Percentiles rank a stretch among this genome's conserved stretches.
These are phyloP conservation scores for Rhodofomes roseus DNA, from an alignment of 1,284 basidiomycete species.

Conservation along the genomic window DNA sequence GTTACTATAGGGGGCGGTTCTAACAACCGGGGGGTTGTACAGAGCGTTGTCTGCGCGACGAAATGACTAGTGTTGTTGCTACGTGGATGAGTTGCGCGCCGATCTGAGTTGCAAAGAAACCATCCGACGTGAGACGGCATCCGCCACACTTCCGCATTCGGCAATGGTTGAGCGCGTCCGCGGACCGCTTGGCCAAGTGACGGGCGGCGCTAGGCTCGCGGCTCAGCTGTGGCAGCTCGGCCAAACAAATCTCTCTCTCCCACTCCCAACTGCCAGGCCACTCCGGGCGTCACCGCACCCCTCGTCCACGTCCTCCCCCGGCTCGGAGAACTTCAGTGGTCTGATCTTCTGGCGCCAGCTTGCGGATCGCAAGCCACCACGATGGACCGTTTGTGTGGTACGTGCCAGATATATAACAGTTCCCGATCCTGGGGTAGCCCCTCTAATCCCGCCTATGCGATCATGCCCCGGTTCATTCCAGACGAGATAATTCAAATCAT, in stretches of 20 bases:
- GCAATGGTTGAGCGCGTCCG: conserved; percentile 22
- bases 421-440: conserved; percentile 2
- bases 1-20: conserved; percentile 58
- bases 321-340: neutral
- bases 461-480: conserved; percentile 21
- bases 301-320: conserved; percentile 4
- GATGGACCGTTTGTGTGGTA: conserved; percentile 65
- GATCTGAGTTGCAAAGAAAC: neutral
- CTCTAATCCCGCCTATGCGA: conserved; percentile 6
- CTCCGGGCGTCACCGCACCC: conserved; percentile 1
- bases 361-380: neutral
- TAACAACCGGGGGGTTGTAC: conserved; percentile 22
- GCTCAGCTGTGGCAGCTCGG: conserved; percentile 15
- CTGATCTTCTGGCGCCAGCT: neutral
- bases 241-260: conserved; percentile 9
- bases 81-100: neutral
- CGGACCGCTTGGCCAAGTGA: conserved; percentile 1
- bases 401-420: conserved; percentile 25
- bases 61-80: neutral
- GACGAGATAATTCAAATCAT: conserved; percentile 73
- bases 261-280: conserved; percentile 1
- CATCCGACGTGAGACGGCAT: neutral
- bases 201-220: conserved; percentile 4
- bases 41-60: neutral
- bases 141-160: conserved; percentile 2